Evolutionary conservation across 177 flowering plant genomes (phyloP), one percentile per base, ranked within the genome.

Genomic region (Vitis hybrid): DNA sequence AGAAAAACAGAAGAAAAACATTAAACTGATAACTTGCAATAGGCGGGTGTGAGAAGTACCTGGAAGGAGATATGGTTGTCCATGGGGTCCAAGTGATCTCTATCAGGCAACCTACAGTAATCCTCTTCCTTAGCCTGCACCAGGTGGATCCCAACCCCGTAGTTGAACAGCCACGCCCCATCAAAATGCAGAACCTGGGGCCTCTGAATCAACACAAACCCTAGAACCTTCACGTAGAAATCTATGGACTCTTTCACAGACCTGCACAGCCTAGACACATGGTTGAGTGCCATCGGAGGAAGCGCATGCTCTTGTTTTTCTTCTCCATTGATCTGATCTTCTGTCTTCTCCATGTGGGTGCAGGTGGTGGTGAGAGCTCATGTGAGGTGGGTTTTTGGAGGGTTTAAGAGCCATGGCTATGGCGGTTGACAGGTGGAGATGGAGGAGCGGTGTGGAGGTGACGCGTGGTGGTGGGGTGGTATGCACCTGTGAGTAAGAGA

Each of bases 121-220:
- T 82, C 71, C 4, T 79, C 81, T 8, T 84, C 85, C 63, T 83
- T 69, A 10, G 85, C 18, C 58, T 83, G 88, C 67, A 89, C 72
- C 85, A 87, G 70, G 66, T 88, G 91, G 69, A 89, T 78, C 21
- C 91, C 87, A 16, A 91, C 64, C 0, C 97, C 91, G 54, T 88
- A 88, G 60, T 88, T 90, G 78, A 90, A 90, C 65, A 88, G 73
- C 94, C 95, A 91, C 4, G 95, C 89, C 3, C 91, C 93, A 19
- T 86, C 85, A 48, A 88, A 88, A 56, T 87, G 81, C 9, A 91
- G 76, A 6, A 80, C 78, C 19, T 67, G 81, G 18, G 91, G 91
- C 27, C 91, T 71, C 71, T 84, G 79, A 2, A 82, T 82, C 72
- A 73, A 40, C 48, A 87, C 92, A 52, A 90, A 84, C 3, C 95